Percentiles rank a stretch among this genome's conserved stretches.
These are phyloP conservation scores for Malus hybrid DNA, from an alignment of 331 rosid species.

Conservation along the genomic window DNA sequence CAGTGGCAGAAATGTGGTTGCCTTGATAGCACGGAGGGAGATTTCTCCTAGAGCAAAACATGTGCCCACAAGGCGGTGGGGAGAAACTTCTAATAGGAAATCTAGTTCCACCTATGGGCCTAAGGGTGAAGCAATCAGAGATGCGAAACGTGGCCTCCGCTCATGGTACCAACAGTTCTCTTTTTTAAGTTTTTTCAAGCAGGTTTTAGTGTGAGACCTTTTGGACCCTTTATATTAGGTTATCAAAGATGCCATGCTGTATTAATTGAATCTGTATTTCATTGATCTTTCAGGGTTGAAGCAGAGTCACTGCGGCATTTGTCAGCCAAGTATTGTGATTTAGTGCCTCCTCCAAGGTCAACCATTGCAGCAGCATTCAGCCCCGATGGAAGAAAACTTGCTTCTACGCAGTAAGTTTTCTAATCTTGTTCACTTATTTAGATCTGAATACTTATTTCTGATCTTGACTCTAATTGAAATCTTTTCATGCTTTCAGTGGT, in stretches of 20 bases:
- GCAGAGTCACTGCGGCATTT: slow-evolving; percentile 54
- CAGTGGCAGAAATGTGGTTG: slow-evolving; percentile 58
- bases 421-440: not conserved
- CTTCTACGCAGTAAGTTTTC: slow-evolving; percentile 64
- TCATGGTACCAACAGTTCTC: slow-evolving; percentile 47
- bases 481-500: slow-evolving; percentile 39
- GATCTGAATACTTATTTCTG: slow-evolving; percentile 4
- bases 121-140: slow-evolving; percentile 32
- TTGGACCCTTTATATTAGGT: not conserved
- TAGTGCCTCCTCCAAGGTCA: slow-evolving; percentile 66
- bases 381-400: slow-evolving; percentile 53
- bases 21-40: slow-evolving; percentile 65
- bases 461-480: not conserved
- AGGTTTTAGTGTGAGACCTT: not conserved
- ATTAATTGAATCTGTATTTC: not conserved
- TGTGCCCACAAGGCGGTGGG: slow-evolving; percentile 40
- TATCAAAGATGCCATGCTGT: not conserved
- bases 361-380: slow-evolving; percentile 81
- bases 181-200: not conserved
- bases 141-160: slow-evolving; percentile 53
- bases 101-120: slow-evolving; percentile 18
- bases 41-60: slow-evolving; percentile 55
- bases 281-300: slow-evolving; percentile 46
- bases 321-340: slow-evolving; percentile 57
- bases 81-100: slow-evolving; percentile 38